Evolutionary conservation across 2,329 filamentous ascomycete genomes (phyloP).

Genomic region (Corniculantispora saksenae): DNA sequence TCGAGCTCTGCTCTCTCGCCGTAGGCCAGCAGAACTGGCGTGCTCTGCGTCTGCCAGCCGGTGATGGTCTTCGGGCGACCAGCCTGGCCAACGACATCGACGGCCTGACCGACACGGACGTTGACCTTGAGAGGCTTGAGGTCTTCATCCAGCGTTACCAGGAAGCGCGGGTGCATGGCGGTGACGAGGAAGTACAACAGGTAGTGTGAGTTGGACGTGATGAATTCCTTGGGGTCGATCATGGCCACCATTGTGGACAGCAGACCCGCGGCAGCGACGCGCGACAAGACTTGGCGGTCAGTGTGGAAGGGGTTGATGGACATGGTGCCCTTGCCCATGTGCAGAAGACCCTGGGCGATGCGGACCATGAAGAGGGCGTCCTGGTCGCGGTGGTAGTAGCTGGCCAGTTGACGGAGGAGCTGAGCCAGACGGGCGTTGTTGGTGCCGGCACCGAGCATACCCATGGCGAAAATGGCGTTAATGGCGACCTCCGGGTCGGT

Average conservation of each 20-base stretch:
- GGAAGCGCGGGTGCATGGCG: constrained; percentile 94
- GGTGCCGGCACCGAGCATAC: constrained; percentile 90
- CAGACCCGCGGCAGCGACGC: constrained; percentile 85
- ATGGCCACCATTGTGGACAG: constrained; percentile 88
- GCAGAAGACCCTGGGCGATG: constrained; percentile 93
- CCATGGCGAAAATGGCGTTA: constrained; percentile 99
- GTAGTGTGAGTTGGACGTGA: constrained; percentile 73
- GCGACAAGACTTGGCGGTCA: constrained; percentile 90
- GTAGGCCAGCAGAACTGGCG: constrained; percentile 91
- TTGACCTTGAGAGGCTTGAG: constrained; percentile 93
- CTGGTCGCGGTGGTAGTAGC: constrained; percentile 96
- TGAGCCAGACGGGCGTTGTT: constrained; percentile 98
- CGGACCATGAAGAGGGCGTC: constrained; percentile 98
- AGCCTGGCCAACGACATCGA: constrained; percentile 96
- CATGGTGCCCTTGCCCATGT: constrained; percentile 99
- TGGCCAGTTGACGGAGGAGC: constrained; percentile 88
- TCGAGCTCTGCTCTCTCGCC: constrained; percentile 96
- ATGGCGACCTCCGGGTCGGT: constrained; percentile 98
- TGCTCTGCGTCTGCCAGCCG: constrained; percentile 99
- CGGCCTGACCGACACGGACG: constrained; percentile 94
- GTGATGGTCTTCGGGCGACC: constrained; percentile 98
- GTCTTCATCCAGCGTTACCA: constrained; percentile 93
- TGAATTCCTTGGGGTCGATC: constrained; percentile 90
- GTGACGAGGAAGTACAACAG: constrained; percentile 96
- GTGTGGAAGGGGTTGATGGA: constrained; percentile 99